Conservation (phyloP, 1,139 yeast species). For the Debaryomyces sp. region DNA sequence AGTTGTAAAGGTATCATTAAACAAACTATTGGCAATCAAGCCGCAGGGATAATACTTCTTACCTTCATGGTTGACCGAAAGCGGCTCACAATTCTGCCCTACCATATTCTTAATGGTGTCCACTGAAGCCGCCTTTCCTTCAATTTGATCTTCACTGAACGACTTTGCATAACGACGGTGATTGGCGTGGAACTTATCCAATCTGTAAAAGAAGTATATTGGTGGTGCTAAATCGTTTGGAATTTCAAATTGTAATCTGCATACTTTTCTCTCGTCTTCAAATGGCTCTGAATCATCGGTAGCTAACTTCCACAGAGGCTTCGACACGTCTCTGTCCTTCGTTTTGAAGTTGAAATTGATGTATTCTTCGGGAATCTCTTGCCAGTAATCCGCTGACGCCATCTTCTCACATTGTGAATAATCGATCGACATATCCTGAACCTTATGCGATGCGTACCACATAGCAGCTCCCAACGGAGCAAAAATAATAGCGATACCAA, state of each 20-base stretch:
- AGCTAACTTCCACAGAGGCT: conserved; percentile 59
- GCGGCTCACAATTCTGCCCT: conserved; percentile 89
- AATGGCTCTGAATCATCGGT: conserved; percentile 53
- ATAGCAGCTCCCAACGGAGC: conserved; percentile 92
- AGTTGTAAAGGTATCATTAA: conserved; percentile 66
- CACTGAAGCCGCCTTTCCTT: conserved; percentile 67
- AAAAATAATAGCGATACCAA: conserved; percentile 76
- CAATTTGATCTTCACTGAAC: conserved; percentile 85
- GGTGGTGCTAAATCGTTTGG: conserved; percentile 77
- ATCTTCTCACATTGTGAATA: conserved; percentile 71
- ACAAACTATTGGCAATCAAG: conserved; percentile 72
- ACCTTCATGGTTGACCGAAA: conserved; percentile 56
- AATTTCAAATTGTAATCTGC: conserved; percentile 77
- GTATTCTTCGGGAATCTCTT: conserved; percentile 63
- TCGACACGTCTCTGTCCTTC: conserved; percentile 12
- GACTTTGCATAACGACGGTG: conserved; percentile 93
- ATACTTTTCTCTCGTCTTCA: conserved; percentile 62
- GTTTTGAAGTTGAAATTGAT: conserved; percentile 55
- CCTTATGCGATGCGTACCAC: conserved; percentile 75
- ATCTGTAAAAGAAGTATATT: conserved; percentile 74
- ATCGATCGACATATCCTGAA: conserved; percentile 80
- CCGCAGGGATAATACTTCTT: conserved; percentile 76
- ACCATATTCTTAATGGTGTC: conserved; percentile 61
- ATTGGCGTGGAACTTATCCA: conserved; percentile 86
- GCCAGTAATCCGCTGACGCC: conserved; percentile 58